Evolutionary conservation across 2,329 filamentous ascomycete genomes (phyloP).

Genomic region (Sporothrix globosa): DNA sequence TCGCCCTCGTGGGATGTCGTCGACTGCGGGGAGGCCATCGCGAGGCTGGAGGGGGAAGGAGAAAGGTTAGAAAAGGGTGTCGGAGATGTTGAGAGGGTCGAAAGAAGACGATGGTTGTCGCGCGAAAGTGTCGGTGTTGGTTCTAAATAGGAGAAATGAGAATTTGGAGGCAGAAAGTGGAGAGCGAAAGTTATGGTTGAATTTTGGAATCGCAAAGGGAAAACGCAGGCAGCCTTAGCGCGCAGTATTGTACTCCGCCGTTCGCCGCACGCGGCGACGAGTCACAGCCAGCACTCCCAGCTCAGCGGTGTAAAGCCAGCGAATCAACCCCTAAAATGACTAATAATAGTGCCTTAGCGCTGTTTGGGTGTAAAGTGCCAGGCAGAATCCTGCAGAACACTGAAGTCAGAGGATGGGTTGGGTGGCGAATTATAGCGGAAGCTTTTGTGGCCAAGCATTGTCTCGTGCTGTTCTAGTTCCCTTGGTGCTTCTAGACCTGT

Average conservation of each 20-base stretch:
- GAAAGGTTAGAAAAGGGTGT: not conserved
- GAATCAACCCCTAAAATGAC: not conserved
- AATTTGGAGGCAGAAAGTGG: not conserved
- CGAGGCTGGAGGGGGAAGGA: not conserved
- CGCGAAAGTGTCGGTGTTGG: conserved; percentile 4
- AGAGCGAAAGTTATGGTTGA: not conserved
- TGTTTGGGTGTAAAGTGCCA: not conserved
- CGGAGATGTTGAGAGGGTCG: not conserved
- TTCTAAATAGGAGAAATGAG: not conserved
- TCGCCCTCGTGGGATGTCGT: conserved; percentile 50
- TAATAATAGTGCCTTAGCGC: conserved; percentile 8
- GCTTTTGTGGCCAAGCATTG: not conserved
- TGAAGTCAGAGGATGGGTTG: not conserved
- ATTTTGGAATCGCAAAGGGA: not conserved
- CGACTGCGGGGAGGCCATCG: conserved; percentile 62
- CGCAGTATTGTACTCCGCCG: conserved; percentile 11
- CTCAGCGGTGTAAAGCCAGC: not conserved
- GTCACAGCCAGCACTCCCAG: conserved; percentile 2
- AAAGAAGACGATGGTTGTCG: conserved; percentile 9
- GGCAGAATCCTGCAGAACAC: conserved; percentile 14
- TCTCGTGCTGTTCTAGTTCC: not conserved
- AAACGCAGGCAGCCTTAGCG: conserved; percentile 20
- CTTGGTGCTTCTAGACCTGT: not conserved
- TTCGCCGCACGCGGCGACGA: conserved; percentile 23
- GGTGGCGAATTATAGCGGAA: conserved; percentile 10